Conservation (phyloP, 164 flowering plant genomes). For the grape (Vitis vinifera) region DNA sequence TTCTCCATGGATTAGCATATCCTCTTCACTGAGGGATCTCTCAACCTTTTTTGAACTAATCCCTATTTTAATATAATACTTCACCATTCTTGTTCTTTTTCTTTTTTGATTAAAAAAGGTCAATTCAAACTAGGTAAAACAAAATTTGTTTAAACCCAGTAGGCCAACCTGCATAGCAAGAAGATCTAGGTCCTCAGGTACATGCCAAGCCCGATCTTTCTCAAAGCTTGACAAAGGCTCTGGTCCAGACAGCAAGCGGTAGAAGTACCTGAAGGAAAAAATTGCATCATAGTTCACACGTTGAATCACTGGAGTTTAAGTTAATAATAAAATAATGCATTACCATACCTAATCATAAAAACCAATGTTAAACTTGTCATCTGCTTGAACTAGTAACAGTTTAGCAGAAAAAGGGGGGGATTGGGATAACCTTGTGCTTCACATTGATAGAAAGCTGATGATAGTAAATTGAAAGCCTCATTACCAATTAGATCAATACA, state of each 20-base stretch:
- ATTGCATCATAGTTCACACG: neutral
- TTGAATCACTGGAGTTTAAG: neutral
- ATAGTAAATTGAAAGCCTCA: neutral
- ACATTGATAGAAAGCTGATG: too few relatives aligned
- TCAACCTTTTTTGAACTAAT: too few relatives aligned
- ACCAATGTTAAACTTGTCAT: neutral
- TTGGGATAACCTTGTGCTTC: too few relatives aligned
- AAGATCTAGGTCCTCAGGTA: constrained; percentile 64
- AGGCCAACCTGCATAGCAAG: constrained; percentile 72
- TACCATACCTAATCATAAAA: too few relatives aligned
- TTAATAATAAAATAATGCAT: neutral
- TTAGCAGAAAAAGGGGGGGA: too few relatives aligned
- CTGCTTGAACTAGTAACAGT: too few relatives aligned
- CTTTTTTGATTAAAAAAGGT: too few relatives aligned
- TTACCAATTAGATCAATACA: neutral
- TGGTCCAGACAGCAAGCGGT: constrained; percentile 76
- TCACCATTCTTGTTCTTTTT: too few relatives aligned
- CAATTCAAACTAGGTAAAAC: neutral
- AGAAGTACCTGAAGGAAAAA: constrained; percentile 62
- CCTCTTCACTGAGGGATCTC: too few relatives aligned
- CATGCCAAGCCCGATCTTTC: constrained; percentile 95
- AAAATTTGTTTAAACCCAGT: neutral
- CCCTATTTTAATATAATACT: too few relatives aligned
- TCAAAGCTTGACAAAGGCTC: constrained; percentile 83
- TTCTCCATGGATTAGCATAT: too few relatives aligned